Conservation (phyloP, 768 basidiomycete species). For the Suillus discolor region DNA sequence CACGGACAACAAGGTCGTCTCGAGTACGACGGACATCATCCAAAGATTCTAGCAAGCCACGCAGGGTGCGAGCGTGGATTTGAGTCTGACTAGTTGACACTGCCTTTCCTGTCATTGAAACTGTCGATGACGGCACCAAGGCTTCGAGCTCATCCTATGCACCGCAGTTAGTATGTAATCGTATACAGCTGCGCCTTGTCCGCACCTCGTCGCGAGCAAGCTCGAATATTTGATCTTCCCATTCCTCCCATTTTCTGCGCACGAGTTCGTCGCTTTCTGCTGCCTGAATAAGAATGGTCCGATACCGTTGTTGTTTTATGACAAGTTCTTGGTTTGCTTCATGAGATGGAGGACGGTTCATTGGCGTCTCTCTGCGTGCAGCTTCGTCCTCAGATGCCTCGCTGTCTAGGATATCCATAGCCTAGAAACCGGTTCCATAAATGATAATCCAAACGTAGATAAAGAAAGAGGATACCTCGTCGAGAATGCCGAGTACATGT, state of each 20-base stretch:
- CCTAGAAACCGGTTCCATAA: conserved; percentile 44
- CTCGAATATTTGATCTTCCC: conserved; percentile 72
- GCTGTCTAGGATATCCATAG: conserved; percentile 86
- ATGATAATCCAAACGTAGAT: conserved; percentile 1
- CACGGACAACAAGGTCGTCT: conserved; percentile 63
- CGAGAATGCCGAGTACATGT: conserved; percentile 61
- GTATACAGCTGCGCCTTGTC: too few relatives aligned
- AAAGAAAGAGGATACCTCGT: conserved; percentile 61
- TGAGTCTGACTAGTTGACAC: conserved; percentile 52
- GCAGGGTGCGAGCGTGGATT: conserved; percentile 67
- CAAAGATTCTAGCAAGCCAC: conserved; percentile 76
- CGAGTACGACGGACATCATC: conserved; percentile 70
- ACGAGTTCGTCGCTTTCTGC: conserved; percentile 76
- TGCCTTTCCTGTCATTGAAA: conserved; percentile 30
- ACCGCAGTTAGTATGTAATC: conserved; percentile 8
- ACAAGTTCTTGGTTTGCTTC: conserved; percentile 78
- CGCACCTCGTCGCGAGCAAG: conserved; percentile 68
- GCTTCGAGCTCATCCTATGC: conserved; percentile 64
- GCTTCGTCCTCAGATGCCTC: conserved; percentile 88
- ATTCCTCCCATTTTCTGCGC: conserved; percentile 84
- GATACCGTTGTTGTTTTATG: conserved; percentile 70
- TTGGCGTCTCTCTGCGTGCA: conserved; percentile 49
- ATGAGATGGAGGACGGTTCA: conserved; percentile 67
- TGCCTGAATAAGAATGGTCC: conserved; percentile 72
- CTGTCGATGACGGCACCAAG: conserved; percentile 68